Base-by-base conservation (phyloP, 768 basidiomycete species). In the Hericium rajendrae region DNA sequence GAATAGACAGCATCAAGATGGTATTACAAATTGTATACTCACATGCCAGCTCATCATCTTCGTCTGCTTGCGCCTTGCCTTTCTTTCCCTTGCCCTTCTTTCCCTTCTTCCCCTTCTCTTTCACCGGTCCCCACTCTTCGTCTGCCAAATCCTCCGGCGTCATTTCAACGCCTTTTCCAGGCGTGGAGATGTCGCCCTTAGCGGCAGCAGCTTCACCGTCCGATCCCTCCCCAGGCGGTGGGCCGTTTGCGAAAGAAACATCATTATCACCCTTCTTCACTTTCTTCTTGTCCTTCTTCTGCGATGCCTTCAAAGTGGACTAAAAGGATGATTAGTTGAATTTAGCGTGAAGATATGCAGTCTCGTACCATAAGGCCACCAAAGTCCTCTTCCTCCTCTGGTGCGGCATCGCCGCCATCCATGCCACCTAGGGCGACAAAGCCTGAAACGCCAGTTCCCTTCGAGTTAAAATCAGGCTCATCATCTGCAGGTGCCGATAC, bases 331-430 rank as follows among this genome's bases (percentile, higher is more conserved):
- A 51, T 38, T 6, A 57, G 38, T 24, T 32, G 9, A 2, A 32
- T 32, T 32, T 6, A 15, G 50, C 38, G 50, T 11, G n/a, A 13
- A 6, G 18, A 51, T 38, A 5, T 55, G 38, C n/a, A 53, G 20
- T 38, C 38, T 56, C 79, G 48, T 64, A 87, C 88, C 88, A 89
- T 88, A 41, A 90, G 73, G 46, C 87, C 87, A 43, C 88, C 87
- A 60, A 80, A 86, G 61, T 84, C 84, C 38, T 83, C 83, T 56
- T 82, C 83, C 38, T 81, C 83, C 26, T 70, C 73, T 11, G 52
- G 52, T 51, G 48, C 51, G 9, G 70, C 76, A 3, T 71, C 73
- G 13, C 68, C 74, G n/a, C 68, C 70, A 46, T 77, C 78, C 51
- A 77, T 74, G 18, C 68, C 73, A 20, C 70, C 68, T 57, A 77